Evolutionary conservation across 148 eudicot species (phyloP), one percentile per base, ranked within the genome.

Genomic region (Rhododendron mucronatum): DNA sequence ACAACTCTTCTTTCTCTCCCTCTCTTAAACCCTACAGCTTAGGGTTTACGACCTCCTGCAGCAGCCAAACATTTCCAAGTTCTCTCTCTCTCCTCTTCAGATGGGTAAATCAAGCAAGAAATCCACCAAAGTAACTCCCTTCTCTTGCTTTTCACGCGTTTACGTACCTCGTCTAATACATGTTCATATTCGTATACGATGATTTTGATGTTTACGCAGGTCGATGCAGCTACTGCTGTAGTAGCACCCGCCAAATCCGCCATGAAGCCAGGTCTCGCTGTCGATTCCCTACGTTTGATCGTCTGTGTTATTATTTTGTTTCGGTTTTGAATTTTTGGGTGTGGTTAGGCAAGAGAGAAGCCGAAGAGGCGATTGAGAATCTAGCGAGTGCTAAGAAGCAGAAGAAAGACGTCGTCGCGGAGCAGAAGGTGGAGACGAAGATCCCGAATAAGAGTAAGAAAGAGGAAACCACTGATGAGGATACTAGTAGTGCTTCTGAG

Each of bases 341-440:
- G 55, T 47, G 78, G 37, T 44, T 57, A 95, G 98, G 94, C 26
- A 95, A 95, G 88, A 94, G 98, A 83, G 92, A 88, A n/a, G 92
- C 94, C 1, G 95, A 92, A 77, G 78, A 6, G 86, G 83, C 9
- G 37, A 61, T 87, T 45, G 79, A 83, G 86, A 87, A 87, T 37
- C n/a, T 13, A 47, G 78, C 28, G 48, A 83, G 82, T 65, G 83
- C 74, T 23, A 87, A 94, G 88, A 95, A 95, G 86, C 95, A 91
- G 87, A 95, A 95, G 90, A 88, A 57, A 57, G 88, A 88, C 23
- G 65, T 86, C 9, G 90, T 78, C 80, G 82, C 78, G 57, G 91
- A 89, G 87, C 82, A 90, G 84, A 90, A 91, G 88, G 79, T 10
- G 4, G 91, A 89, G 82, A 79, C 28, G 0, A 92, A 92, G 87